Conservation (phyloP, 345 rosid species). For the Pistacia integerrima region DNA sequence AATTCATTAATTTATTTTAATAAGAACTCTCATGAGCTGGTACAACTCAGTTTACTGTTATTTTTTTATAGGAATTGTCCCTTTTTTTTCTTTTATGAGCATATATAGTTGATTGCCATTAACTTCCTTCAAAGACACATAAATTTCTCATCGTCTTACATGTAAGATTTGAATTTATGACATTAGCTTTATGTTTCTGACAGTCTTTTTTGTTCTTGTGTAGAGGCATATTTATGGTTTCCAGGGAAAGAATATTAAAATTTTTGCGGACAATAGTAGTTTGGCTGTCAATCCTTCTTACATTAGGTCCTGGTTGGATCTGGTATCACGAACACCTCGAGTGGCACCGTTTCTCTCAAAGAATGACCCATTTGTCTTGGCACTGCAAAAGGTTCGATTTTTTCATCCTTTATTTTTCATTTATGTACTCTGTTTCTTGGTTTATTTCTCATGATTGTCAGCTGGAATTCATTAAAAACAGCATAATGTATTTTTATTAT, state of each 20-base stretch:
- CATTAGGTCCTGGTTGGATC: slow-evolving; percentile 77
- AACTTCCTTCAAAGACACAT: neutral
- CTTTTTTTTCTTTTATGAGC: neutral
- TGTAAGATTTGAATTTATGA: neutral
- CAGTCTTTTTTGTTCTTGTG: slow-evolving; percentile 5
- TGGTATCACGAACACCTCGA: slow-evolving; percentile 88
- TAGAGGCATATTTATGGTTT: slow-evolving; percentile 92
- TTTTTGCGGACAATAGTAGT: slow-evolving; percentile 83
- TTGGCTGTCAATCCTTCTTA: slow-evolving; percentile 82
- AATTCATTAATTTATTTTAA: neutral
- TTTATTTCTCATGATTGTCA: neutral
- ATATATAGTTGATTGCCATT: neutral
- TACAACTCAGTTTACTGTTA: too few species aligned
- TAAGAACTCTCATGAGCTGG: neutral
- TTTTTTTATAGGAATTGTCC: neutral
- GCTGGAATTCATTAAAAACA: neutral
- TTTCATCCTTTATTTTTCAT: slow-evolving; percentile 9
- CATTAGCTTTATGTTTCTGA: neutral
- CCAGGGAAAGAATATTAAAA: slow-evolving; percentile 70
- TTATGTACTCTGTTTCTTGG: neutral
- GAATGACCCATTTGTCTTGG: slow-evolving; percentile 80
- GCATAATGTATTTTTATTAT: neutral
- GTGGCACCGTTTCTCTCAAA: slow-evolving; percentile 93
- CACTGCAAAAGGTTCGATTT: slow-evolving; percentile 68
- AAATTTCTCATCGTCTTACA: neutral